Evolutionary conservation across 2,329 filamentous ascomycete genomes (phyloP), one percentile per base, ranked within the genome.

Genomic region (Scedosporium aurantiacum): DNA sequence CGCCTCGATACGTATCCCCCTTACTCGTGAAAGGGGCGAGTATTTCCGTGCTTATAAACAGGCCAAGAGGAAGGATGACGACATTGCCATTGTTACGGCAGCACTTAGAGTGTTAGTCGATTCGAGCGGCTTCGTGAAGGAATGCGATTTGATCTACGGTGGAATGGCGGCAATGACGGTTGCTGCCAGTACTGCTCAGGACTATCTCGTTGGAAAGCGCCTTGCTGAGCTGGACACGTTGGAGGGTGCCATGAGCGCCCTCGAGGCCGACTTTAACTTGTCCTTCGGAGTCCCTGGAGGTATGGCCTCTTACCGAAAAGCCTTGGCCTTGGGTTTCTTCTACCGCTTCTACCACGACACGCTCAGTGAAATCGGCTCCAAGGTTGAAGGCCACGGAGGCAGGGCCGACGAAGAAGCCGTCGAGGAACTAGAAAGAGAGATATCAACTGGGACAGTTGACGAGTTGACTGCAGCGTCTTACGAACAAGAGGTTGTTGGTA

Each of bases 321-420:
- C 91, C 0, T 77, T 99, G 7, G 93, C 94, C 0, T 78, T 97
- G 60, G 87, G 92, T 2, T 96, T 99, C 79, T 97, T 97, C 75
- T 97, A 97, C 74, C 87, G 91, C 45, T 99, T 97, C 74, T 97
- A 96, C 70, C 90, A 97, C 68, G 93, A 97, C 64, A 82, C 93
- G 0, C 78, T 97, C 50, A 80, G 83, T 0, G 80, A 81, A 28
- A 71, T 95, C 0, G 76, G 80, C 21, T 79, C 71, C 2, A 18
- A 25, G 7, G 28, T n/a, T 8, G 69, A 73, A 23, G 61, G 21
- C 7, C 40, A 50, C 18, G 47, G 47, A 21, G 16, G 18, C 14
- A 52, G 16, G 5, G 27, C 25, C 56, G 92, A 97, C 68, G 78
- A 80, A 52, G 86, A 96, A 65, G 91, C 87, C 0, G 82, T 95